Evolutionary conservation across 73 alveolate genomes (phyloP), one percentile per base, ranked within the genome.

Genomic region (Paramecium sexaurelia): DNA sequence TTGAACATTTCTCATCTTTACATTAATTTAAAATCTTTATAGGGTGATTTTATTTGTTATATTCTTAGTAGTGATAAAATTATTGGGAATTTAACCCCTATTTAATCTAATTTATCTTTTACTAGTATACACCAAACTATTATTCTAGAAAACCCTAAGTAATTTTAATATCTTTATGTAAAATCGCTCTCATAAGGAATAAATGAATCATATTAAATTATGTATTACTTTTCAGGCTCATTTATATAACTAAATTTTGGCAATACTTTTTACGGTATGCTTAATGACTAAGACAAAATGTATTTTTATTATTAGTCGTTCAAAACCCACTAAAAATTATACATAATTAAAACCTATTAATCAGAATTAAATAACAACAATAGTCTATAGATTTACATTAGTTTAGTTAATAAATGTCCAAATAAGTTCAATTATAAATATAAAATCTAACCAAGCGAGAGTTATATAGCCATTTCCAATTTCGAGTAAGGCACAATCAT

Each of bases 11-110:
- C 19, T 15, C 32, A 1, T 27, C 17, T 78, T 43, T 78, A 37
- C 40, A 13, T 78, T 1, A 56, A 78, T 26, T 11, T 78, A 10
- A 39, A 26, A 24, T 20, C 55, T 5, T 22, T 45, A 24, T n/a
- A 13, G 15, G 90, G 90, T 17, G 8, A 78, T 15, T 78, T 78
- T 78, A 43, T 78, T 29, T 56, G 41, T 24, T 43, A 78, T 27
- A 78, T 78, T 5, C 41, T 43, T 9, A 17, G 36, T 24, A 24
- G 43, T 24, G 55, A 45, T 78, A 19, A 15, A 9, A 22, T 6
- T 1, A 22, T 20, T 41, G 68, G n/a, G 0, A 24, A 40, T 7
- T 5, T 7, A 15, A 10, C 39, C 2, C 47, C 75, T 10, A 13
- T 3, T 78, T 26, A 78, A 40, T 26, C 43, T 45, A 41, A 43